Conservation (phyloP, 2,329 filamentous ascomycete species). For the Stagonosporopsis rhizophila region DNA sequence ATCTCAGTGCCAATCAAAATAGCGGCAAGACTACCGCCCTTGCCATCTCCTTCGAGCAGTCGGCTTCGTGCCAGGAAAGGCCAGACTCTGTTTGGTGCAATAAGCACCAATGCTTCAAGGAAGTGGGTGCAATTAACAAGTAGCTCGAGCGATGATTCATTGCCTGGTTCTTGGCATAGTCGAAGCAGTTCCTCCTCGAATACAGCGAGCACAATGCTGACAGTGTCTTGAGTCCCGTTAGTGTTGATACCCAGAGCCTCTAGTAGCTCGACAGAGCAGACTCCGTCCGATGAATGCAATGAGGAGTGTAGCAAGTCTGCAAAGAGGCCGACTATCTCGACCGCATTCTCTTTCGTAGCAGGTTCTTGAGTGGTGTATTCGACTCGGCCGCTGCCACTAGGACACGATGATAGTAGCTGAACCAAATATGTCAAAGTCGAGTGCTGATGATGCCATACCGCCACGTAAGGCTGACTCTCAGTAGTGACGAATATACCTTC, state of each 20-base stretch:
- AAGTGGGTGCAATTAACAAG: conserved; percentile 82
- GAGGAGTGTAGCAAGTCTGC: conserved; percentile 68
- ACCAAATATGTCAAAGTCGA: conserved; percentile 82
- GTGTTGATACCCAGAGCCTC: conserved; percentile 48
- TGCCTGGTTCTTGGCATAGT: conserved; percentile 61
- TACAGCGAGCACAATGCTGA: conserved; percentile 82
- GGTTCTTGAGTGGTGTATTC: conserved; percentile 55
- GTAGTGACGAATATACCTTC: conserved; percentile 78
- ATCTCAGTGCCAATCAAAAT: conserved; percentile 86
- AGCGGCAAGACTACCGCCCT: conserved; percentile 76
- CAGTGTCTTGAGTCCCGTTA: conserved; percentile 71
- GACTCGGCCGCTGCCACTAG: conserved; percentile 61
- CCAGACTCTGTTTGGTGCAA: conserved; percentile 87
- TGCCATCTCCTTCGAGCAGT: conserved; percentile 77
- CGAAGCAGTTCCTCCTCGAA: conserved; percentile 72
- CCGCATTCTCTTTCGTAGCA: conserved; percentile 66
- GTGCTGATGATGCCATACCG: conserved; percentile 77
- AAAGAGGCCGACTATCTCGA: conserved; percentile 77
- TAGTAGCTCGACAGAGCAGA: conserved; percentile 40
- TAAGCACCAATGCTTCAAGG: conserved; percentile 71
- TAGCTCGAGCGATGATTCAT: conserved; percentile 70
- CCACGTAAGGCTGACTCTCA: conserved; percentile 71
- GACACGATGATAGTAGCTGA: conserved; percentile 73
- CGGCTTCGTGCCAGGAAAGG: conserved; percentile 84
- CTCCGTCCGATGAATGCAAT: conserved; percentile 36